Base-by-base conservation (phyloP, 768 basidiomycete species). In the Flagelloscypha sp. region DNA sequence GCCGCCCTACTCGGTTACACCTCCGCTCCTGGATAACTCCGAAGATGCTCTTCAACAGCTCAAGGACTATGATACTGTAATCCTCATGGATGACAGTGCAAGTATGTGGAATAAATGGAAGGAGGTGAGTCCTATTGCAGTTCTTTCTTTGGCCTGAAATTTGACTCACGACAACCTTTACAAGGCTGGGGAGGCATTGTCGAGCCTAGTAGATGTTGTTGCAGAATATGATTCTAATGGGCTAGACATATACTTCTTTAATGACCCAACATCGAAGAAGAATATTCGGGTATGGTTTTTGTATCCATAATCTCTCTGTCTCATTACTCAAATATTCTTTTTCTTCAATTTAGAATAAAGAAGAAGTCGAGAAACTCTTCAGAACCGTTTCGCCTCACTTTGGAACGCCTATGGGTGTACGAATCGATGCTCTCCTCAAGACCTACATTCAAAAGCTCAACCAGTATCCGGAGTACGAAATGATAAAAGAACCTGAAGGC, bases 241-340 rank as follows among this genome's bases (percentile, higher is more conserved):
- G 2, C 68, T 82, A 25, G 79, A 81, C 39, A 59, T 81, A 4
- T 54, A 72, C 43, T 82, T 82, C 55, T 46, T 82, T 35, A 79
- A 80, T 41, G 49, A 61, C 33, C 24, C 36, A 20, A 45, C 36
- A 35, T 45, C 46, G 20, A 62, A 60, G 0, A 30, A 36, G 7
- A 59, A 63, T 38, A 31, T 75, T 38, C 66, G 60, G 57, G 73
- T 59, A 38, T 31, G 49, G 27, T 27, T 22, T 20, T 20, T 10
- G 11, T 27, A 32, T 5, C 24, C 18, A 17, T 18, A 19, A n/a
- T n/a, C n/a, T n/a, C n/a, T n/a, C n/a, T n/a, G n/a, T n/a, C n/a
- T n/a, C n/a, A n/a, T n/a, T n/a, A n/a, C n/a, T n/a, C n/a, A n/a
- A n/a, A n/a, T n/a, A n/a, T n/a, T n/a, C n/a, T n/a, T n/a, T n/a